Evolutionary conservation across 2,329 filamentous ascomycete genomes (phyloP), one percentile per base, ranked within the genome.

Genomic region (Didymellaceae sp.): DNA sequence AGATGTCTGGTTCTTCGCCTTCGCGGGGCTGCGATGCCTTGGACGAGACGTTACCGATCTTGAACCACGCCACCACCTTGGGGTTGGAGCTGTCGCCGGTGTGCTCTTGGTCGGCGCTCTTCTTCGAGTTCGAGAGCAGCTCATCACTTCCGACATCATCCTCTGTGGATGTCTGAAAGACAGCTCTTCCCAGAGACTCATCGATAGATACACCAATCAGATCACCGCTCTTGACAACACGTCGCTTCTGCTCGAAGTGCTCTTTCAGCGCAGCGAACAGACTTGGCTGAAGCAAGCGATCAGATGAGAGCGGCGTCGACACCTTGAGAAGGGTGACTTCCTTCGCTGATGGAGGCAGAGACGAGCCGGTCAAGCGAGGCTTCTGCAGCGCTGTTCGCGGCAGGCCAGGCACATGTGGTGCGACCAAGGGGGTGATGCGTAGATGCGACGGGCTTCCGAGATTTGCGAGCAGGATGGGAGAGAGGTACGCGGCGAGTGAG

Each of bases 321-420:
- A 99, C 85, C 62, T 96, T 94, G 37, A 93, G 82, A 31, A 99
- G 79, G 0, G 89, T 95, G 44, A 97, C 90, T 66, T 97, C 92
- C 59, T 84, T 86, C 0, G 86, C 86, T 26, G 81, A 72, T 14
- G 85, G 85, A 4, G 85, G 85, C 14, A 78, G 73, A 24, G 78
- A 79, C n/a, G 74, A 69, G 39, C 72, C 71, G 0, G 69, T 71
- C 8, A 78, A 62, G 52, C 71, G 77, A 52, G 73, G 74, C 58
- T 77, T 80, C 65, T 72, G 76, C 20, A 78, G 45, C 11, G 58
- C 62, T 30, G 54, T 64, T 25, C 71, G 62, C 16, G 69, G 67
- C 16, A 68, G 50, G 32, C 67, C 66, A 8, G 62, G 62, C 2
- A 63, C 51, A 42, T 82, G 78, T 6, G 79, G 80, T 5, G 79